These are phyloP conservation scores for Brassica balearica DNA, from an alignment of 441 rosid genomes.

Conservation along the genomic window DNA sequence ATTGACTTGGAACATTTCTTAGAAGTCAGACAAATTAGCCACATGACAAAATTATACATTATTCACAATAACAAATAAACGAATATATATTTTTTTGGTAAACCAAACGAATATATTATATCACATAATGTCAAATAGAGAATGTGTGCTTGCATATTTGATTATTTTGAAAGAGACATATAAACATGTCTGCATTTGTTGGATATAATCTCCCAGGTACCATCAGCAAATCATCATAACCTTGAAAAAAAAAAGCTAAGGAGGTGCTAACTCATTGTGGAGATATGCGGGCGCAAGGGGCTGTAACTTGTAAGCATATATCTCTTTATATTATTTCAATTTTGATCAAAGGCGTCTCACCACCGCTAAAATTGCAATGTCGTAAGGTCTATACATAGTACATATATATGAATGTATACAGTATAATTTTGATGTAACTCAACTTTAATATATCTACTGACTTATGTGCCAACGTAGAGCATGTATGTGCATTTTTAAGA, in stretches of 20 bases:
- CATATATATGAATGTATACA: slow-evolving; percentile 2
- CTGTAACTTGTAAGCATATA: background rate
- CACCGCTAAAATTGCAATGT: slow-evolving; percentile 12
- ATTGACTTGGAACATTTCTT: slow-evolving; percentile 11
- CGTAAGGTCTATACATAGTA: slow-evolving; percentile 4
- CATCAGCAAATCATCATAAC: slow-evolving; percentile 9
- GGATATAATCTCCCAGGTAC: slow-evolving; percentile 30
- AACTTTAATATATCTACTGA: slow-evolving; percentile 18
- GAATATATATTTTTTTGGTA: too few species aligned
- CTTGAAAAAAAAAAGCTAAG: slow-evolving; percentile 30
- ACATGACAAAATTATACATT: too few species aligned
- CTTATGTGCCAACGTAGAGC: slow-evolving; percentile 19
- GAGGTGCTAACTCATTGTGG: slow-evolving; percentile 31
- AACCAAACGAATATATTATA: too few species aligned
- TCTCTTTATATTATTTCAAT: slow-evolving; percentile 2
- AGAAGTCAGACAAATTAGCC: slow-evolving; percentile 12
- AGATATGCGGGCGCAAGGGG: background rate
- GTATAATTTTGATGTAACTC: slow-evolving; percentile 36
- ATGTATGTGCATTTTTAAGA: background rate
- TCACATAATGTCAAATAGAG: too few species aligned
- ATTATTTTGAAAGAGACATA: background rate
- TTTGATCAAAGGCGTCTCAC: background rate
- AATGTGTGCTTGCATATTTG: too few species aligned
- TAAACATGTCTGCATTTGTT: slow-evolving; percentile 19
- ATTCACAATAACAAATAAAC: too few species aligned